phyloP scores from a whole-genome alignment of 140 eudicot genomes.

The Senecio squalidus region DNA sequence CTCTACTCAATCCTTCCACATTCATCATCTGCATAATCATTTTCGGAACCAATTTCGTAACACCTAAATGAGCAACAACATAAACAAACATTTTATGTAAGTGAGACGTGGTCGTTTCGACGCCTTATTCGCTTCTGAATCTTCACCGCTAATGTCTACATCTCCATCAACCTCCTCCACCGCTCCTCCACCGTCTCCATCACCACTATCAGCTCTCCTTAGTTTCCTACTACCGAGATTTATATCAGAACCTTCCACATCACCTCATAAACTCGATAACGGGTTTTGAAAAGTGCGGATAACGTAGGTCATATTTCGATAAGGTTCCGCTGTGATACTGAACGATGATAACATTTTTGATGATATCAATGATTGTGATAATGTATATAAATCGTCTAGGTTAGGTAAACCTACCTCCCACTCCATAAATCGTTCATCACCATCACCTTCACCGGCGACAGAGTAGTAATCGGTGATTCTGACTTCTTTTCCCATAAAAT shows the following conservation, averaged over 20 bases:
- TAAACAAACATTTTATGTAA: slow-evolving; percentile 55
- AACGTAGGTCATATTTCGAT: slow-evolving; percentile 46
- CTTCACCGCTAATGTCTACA: slow-evolving; percentile 4
- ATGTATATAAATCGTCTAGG: slow-evolving; percentile 29
- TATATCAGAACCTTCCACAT: not conserved
- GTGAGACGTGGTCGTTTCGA: slow-evolving; percentile 52
- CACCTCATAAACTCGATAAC: slow-evolving; percentile 34
- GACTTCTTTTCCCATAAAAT: not conserved
- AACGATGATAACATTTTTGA: slow-evolving; percentile 64
- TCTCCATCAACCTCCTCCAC: slow-evolving; percentile 22
- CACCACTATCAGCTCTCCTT: not conserved
- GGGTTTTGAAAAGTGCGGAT: slow-evolving; percentile 55
- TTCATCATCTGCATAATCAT: slow-evolving; percentile 60
- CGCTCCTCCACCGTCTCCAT: slow-evolving; percentile 13
- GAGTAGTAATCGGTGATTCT: not conserved
- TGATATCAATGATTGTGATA: slow-evolving; percentile 60
- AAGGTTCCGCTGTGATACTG: slow-evolving; percentile 54
- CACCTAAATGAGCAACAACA: slow-evolving; percentile 32
- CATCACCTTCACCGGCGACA: not conserved
- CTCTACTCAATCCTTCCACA: slow-evolving; percentile 58
- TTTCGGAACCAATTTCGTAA: slow-evolving; percentile 52
- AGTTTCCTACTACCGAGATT: not conserved
- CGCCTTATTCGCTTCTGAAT: slow-evolving; percentile 20
- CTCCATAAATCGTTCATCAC: not conserved
- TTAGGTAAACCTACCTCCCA: slow-evolving; percentile 6